A percentile compares a stretch with the other conserved stretches of the same genome.
These are phyloP conservation scores for Mikania micrantha DNA, from an alignment of 129 eudicot species.

Conservation along the genomic window DNA sequence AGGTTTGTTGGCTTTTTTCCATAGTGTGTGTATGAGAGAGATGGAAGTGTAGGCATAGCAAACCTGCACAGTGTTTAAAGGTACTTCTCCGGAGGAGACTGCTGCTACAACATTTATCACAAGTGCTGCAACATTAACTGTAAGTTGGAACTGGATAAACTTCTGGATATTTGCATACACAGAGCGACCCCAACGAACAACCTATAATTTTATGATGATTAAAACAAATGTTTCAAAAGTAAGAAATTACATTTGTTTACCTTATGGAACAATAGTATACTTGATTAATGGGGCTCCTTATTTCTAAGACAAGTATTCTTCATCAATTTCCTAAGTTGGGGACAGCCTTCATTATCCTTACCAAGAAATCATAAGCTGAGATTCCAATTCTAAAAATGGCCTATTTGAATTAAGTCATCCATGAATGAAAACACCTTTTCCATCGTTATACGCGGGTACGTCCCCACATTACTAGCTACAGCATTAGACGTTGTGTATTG, in stretches of 20 bases:
- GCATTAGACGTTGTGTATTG: not conserved
- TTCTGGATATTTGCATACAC: constrained; percentile 95
- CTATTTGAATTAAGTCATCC: not conserved
- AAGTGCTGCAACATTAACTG: constrained; percentile 93
- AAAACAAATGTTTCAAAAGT: constrained; percentile 6
- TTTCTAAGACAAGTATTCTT: not conserved
- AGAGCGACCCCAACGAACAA: constrained; percentile 98
- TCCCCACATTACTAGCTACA: not conserved
- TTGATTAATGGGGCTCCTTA: not conserved
- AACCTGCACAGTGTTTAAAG: constrained; percentile 86
- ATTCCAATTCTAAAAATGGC: not conserved
- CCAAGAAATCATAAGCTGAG: not conserved
- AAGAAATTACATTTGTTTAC: not conserved
- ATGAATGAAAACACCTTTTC: not conserved
- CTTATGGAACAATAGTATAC: not conserved
- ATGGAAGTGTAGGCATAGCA: not conserved
- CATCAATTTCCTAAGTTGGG: not conserved
- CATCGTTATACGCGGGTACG: not conserved
- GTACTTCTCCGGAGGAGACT: constrained; percentile 81
- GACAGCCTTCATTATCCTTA: not conserved
- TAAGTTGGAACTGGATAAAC: constrained; percentile 96
- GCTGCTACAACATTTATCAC: constrained; percentile 90
- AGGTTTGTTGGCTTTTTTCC: not conserved
- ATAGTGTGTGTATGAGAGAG: not conserved
- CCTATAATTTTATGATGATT: constrained; percentile 30